Percentiles rank a stretch among this genome's conserved stretches.
Conservation (phyloP, 441 rosid species). For the Pelargonium fulgidum region DNA sequence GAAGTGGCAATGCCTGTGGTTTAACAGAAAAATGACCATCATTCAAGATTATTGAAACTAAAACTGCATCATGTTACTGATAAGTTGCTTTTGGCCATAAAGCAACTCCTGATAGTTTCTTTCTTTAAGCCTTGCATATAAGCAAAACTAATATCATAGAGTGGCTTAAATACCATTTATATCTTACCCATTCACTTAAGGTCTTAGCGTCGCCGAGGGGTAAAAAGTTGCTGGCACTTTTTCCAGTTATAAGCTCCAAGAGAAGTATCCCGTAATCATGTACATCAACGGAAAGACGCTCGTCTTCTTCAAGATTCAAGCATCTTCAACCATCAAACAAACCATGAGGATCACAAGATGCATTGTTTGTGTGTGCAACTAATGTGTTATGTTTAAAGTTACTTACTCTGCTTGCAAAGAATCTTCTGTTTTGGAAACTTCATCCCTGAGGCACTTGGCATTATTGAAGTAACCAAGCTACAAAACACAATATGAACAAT, state of each 20-base stretch:
- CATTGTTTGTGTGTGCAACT: neutral
- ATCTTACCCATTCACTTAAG: conserved; percentile 35
- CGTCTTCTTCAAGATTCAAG: conserved; percentile 21
- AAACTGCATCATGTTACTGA: neutral
- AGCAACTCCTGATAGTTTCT: neutral
- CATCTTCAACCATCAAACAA: conserved; percentile 21
- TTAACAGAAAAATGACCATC: neutral
- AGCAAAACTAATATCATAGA: neutral
- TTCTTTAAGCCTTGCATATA: neutral
- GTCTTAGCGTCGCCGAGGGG: conserved; percentile 20
- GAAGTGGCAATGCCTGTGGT: conserved; percentile 34
- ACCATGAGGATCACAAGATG: neutral
- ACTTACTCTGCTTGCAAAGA: conserved; percentile 30
- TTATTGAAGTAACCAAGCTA: conserved; percentile 39
- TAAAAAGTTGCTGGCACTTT: conserved; percentile 23
- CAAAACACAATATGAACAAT: conserved; percentile 9
- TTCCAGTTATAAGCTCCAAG: conserved; percentile 42
- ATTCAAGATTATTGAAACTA: neutral
- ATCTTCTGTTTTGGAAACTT: conserved; percentile 18
- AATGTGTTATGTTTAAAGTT: neutral
- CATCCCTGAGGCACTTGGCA: conserved; percentile 33
- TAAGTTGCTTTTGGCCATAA: no score
- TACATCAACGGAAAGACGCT: conserved; percentile 27
- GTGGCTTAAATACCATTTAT: neutral
- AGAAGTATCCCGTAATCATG: conserved; percentile 36